Base-by-base conservation (phyloP, 2,329 filamentous ascomycete genomes). In the Chlorencoelia australis region DNA sequence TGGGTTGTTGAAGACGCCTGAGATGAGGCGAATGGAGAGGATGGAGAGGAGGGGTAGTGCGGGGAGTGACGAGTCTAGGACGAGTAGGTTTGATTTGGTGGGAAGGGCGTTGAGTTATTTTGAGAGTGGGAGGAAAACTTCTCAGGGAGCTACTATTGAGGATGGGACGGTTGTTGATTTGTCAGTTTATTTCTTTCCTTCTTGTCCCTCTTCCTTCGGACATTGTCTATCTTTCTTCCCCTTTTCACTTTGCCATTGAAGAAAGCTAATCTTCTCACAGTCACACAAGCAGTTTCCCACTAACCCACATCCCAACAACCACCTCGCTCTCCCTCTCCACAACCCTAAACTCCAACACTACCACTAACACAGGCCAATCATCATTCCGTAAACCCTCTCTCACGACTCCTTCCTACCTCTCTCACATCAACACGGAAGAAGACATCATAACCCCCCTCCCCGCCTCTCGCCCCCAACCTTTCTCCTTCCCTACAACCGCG, bases 81-180 rank as follows among this genome's bases (percentile, higher is more conserved):
- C 22, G 1, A 39, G 30, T 9, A 33, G 40, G 13, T 36, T 53
- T 8, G 49, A 53, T 44, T n/a, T 54, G 7, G 43, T 54, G 2
- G 33, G 42, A 4, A 51, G 41, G 26, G 41, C 42, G 0, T 34
- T 50, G 30, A 43, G 45, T 13, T 52, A 49, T 33, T 48, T 52
- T 30, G 49, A 52, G 21, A 29, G 14, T 4, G 28, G 33, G 5
- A 30, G 36, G 22, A 44, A 42, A 17, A 31, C 34, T 10, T 39
- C 35, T 14, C 43, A 37, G 35, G 39, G 25, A 34, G 39, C 18
- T 19, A 22, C 20, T 2, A 33, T 30, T 4, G 18, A 32, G 4
- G 20, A 29, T 37, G 24, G 13, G 11, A n/a, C n/a, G n/a, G n/a
- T n/a, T n/a, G 17, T 10, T 5, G 17, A 37, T 5, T 10, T 16